Evolutionary conservation across 352 stramenopile genomes (phyloP).

Genomic region (Aphanomyces astaci): DNA sequence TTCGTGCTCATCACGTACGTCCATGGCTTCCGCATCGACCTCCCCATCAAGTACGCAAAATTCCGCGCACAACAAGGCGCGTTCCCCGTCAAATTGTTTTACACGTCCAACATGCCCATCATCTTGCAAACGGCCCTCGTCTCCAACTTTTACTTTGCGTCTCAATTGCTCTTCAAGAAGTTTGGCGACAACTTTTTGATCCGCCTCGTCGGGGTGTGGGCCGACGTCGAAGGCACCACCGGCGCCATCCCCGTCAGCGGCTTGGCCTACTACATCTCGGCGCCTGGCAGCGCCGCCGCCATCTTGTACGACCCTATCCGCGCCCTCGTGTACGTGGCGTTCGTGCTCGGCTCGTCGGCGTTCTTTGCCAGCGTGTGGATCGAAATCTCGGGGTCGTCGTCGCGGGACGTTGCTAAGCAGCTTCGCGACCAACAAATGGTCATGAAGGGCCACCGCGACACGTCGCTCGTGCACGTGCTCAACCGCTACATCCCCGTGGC

Average conservation of each 20-base stretch:
- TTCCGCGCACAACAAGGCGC: constrained; percentile 97
- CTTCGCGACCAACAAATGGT: constrained; percentile 98
- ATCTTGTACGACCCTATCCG: constrained; percentile 98
- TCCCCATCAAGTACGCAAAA: constrained; percentile 97
- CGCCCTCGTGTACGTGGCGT: constrained; percentile 98
- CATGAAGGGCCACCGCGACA: constrained; percentile 98
- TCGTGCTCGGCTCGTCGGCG: constrained; percentile 97
- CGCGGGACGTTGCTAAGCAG: constrained; percentile 97
- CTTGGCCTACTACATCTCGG: constrained; percentile 97
- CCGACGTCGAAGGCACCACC: constrained; percentile 90
- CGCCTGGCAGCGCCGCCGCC: constrained; percentile 90
- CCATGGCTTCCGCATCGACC: constrained; percentile 93
- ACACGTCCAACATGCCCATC: constrained; percentile 99
- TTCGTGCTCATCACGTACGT: constrained; percentile 99
- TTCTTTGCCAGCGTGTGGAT: constrained; percentile 99
- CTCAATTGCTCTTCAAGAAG: constrained; percentile 98
- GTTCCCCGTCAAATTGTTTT: constrained; percentile 99
- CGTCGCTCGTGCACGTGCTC: constrained; percentile 95
- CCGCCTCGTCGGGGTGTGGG: constrained; percentile 96
- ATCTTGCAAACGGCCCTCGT: constrained; percentile 99
- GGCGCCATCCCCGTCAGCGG: constrained; percentile 94
- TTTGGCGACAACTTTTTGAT: constrained; percentile 98
- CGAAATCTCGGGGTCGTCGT: constrained; percentile 96
- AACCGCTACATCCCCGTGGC: constrained; percentile 99
- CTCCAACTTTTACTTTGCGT: constrained; percentile 99